A percentile compares a stretch with the other conserved stretches of the same genome.
Conservation (phyloP, 345 rosid species). For the Brassica rapa region DNA sequence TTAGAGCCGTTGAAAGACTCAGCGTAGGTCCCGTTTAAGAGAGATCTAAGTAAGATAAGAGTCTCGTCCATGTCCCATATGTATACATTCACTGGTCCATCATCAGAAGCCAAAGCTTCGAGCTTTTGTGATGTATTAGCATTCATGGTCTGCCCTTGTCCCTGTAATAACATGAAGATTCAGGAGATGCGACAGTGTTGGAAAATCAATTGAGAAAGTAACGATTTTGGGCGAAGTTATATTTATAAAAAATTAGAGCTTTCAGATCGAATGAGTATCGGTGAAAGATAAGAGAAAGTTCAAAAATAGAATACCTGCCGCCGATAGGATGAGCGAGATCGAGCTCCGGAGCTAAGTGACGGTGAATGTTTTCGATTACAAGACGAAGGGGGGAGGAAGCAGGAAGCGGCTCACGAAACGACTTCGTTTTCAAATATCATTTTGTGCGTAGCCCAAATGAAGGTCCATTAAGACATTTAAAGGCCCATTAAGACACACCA, state of each 20-base stretch:
- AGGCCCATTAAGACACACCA: neutral
- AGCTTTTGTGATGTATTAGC: conserved; percentile 34
- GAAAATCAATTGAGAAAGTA: neutral
- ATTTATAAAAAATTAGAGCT: neutral
- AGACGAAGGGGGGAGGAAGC: neutral
- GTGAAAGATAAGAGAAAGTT: neutral
- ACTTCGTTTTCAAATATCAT: neutral
- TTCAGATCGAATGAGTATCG: neutral
- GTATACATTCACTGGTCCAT: conserved; percentile 54
- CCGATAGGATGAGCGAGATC: conserved; percentile 20
- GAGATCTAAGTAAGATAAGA: conserved; percentile 82
- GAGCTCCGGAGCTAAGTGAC: conserved; percentile 34
- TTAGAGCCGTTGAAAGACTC: conserved; percentile 54
- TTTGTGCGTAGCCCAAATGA: neutral
- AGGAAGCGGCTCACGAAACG: neutral
- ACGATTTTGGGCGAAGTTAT: neutral
- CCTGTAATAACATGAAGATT: neutral
- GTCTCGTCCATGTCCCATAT: conserved; percentile 97
- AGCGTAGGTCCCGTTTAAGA: conserved; percentile 68
- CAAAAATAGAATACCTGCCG: conserved; percentile 9
- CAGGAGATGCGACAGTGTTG: neutral
- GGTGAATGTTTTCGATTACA: neutral
- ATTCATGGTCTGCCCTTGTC: conserved; percentile 30
- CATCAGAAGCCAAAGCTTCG: conserved; percentile 25
- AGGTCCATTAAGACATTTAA: neutral